Conservation (phyloP, 208 protist species). For the Porcisia hertigi region DNA sequence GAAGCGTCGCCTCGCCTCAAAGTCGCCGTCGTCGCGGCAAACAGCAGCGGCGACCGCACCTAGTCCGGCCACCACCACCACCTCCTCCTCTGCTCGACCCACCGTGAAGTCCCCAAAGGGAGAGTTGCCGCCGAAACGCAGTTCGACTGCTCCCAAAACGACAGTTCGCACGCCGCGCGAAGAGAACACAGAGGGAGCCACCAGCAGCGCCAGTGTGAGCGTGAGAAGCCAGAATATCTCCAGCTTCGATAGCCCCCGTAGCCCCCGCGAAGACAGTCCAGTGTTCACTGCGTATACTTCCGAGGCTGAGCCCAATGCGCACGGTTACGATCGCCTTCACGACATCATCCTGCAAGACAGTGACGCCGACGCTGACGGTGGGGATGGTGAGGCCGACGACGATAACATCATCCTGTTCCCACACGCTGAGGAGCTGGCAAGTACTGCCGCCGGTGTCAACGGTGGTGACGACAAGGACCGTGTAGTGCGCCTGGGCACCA, state of each 20-base stretch:
- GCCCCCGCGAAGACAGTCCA: slow-evolving; percentile 7
- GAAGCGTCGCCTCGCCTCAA: slow-evolving; percentile 44
- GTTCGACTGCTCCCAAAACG: background rate
- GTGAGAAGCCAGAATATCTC: slow-evolving; percentile 5
- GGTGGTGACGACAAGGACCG: slow-evolving; percentile 17
- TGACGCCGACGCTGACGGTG: slow-evolving; percentile 32
- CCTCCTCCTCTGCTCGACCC: background rate
- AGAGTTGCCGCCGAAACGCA: slow-evolving; percentile 10
- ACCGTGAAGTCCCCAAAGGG: slow-evolving; percentile 1
- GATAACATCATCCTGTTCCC: slow-evolving; percentile 82
- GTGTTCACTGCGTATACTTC: background rate
- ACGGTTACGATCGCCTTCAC: slow-evolving; percentile 44
- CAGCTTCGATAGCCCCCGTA: slow-evolving; percentile 9
- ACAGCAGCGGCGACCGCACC: background rate
- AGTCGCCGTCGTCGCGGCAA: slow-evolving; percentile 4
- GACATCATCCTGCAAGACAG: slow-evolving; percentile 81
- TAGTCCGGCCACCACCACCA: background rate
- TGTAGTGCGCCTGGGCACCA: slow-evolving; percentile 72
- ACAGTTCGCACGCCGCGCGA: slow-evolving; percentile 6
- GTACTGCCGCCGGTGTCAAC: slow-evolving; percentile 1
- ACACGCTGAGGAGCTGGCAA: slow-evolving; percentile 66
- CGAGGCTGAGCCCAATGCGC: slow-evolving; percentile 12
- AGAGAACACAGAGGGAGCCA: slow-evolving; percentile 9
- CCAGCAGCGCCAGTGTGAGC: slow-evolving; percentile 22
- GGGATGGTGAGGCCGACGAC: slow-evolving; percentile 28